These are phyloP conservation scores for Zymoseptoria brevis DNA, from an alignment of 2,329 filamentous ascomycete species.

Conservation along the genomic window DNA sequence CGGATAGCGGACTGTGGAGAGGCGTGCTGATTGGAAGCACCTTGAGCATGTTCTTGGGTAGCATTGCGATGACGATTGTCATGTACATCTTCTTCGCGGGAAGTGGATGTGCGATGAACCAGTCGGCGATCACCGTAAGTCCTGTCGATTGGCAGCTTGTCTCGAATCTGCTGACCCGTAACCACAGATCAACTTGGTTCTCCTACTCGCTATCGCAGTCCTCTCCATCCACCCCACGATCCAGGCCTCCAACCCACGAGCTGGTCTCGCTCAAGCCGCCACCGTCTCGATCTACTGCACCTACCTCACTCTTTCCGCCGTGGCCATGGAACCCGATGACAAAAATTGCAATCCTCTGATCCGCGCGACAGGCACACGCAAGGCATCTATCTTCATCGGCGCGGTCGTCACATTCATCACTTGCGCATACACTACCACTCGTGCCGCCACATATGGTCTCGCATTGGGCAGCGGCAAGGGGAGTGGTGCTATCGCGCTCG, in stretches of 20 bases:
- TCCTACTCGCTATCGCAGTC: conserved; percentile 71
- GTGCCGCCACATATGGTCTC: conserved; percentile 84
- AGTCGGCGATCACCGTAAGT: conserved; percentile 74
- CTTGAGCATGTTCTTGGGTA: conserved; percentile 83
- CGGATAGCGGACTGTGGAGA: conserved; percentile 78
- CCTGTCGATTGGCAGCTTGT: neutral
- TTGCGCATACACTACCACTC: conserved; percentile 93
- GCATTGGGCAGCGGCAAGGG: conserved; percentile 57
- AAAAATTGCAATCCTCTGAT: conserved; percentile 89
- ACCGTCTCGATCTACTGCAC: conserved; percentile 98
- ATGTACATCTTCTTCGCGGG: conserved; percentile 95
- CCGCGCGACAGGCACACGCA: conserved; percentile 75
- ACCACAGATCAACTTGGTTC: conserved; percentile 64
- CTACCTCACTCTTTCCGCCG: conserved; percentile 94
- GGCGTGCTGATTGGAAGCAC: conserved; percentile 84
- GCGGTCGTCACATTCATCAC: conserved; percentile 95
- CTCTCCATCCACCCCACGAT: conserved; percentile 84
- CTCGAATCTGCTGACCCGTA: conserved; percentile 1
- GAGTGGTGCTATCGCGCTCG: conserved; percentile 48
- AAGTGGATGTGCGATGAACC: conserved; percentile 84
- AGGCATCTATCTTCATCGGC: conserved; percentile 82
- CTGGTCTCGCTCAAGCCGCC: conserved; percentile 90
- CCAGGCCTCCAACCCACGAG: conserved; percentile 86
- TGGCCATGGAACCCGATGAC: conserved; percentile 97
- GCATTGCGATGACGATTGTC: conserved; percentile 86